These are phyloP conservation scores for Candida anglica DNA, from an alignment of 805 yeast species.

Conservation along the genomic window DNA sequence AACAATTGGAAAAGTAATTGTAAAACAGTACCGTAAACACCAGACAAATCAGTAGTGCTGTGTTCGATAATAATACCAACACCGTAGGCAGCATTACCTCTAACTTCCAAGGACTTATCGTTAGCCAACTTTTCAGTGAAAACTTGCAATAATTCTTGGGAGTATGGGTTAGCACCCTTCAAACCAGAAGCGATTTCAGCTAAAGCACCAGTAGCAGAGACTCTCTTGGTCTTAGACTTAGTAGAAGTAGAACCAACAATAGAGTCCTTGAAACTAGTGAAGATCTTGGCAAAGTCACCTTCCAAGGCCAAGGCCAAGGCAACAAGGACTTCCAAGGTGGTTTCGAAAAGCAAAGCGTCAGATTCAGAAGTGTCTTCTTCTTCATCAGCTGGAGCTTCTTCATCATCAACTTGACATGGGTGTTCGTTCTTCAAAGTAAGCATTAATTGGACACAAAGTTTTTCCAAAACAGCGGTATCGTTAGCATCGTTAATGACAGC, in stretches of 20 bases:
- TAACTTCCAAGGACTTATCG: conserved; percentile 80
- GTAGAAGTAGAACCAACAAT: conserved; percentile 55
- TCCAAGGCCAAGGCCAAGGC: conserved; percentile 74
- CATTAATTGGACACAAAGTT: conserved; percentile 67
- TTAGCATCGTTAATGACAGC: conserved; percentile 61
- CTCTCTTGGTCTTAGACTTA: conserved; percentile 68
- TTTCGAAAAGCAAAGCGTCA: conserved; percentile 71
- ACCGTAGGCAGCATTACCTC: conserved; percentile 96
- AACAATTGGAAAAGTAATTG: conserved; percentile 77
- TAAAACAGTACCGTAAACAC: conserved; percentile 66
- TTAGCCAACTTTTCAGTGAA: conserved; percentile 67
- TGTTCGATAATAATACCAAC: conserved; percentile 69
- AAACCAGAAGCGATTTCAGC: conserved; percentile 85
- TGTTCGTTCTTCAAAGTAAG: conserved; percentile 77
- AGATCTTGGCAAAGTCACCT: conserved; percentile 69
- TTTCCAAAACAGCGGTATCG: conserved; percentile 51
- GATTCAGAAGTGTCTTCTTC: conserved; percentile 46
- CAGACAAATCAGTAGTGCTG: conserved; percentile 54
- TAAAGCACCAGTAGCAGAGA: conserved; percentile 79
- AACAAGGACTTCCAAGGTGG: conserved; percentile 82
- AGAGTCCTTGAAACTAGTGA: conserved; percentile 65
- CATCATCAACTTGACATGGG: conserved; percentile 71
- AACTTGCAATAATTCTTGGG: conserved; percentile 65
- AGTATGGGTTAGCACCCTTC: conserved; percentile 60
- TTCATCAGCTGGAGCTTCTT: conserved; percentile 60